phyloP scores from a whole-genome alignment of 23 red algal genomes.

The Gracilaria caudata region DNA sequence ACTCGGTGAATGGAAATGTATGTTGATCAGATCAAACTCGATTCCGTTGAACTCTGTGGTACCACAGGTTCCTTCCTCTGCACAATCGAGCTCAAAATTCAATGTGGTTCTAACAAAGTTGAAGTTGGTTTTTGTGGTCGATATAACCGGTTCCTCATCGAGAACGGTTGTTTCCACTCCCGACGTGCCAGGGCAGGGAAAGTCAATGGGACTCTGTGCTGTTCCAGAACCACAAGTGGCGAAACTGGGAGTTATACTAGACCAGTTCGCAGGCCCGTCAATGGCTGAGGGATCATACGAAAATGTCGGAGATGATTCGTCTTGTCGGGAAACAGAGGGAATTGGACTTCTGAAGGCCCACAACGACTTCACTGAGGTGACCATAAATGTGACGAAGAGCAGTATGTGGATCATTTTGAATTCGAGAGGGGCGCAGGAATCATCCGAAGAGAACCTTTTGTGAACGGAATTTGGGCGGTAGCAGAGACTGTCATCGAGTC shows the following conservation, averaged over 20 bases:
- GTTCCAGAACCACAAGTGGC: conserved; percentile 2
- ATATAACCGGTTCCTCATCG: background rate
- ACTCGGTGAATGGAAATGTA: conserved; percentile 45
- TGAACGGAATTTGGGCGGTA: too few species aligned
- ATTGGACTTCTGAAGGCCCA: background rate
- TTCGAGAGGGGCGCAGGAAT: background rate
- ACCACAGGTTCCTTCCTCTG: background rate
- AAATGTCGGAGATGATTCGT: background rate
- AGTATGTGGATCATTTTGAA: background rate
- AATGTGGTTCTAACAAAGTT: background rate
- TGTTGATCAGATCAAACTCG: conserved; percentile 30
- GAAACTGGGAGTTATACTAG: background rate
- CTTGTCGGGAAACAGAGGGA: background rate
- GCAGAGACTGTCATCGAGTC: too few species aligned
- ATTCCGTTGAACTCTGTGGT: background rate
- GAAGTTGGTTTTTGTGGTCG: background rate
- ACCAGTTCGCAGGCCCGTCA: conserved; percentile 5
- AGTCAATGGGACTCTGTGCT: conserved; percentile 34
- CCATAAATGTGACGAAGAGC: background rate
- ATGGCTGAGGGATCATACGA: background rate
- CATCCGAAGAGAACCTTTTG: too few species aligned
- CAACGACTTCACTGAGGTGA: background rate
- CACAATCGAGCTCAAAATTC: conserved; percentile 34
- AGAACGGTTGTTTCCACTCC: background rate
- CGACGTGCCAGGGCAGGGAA: background rate